Base-by-base conservation (phyloP, 1,284 basidiomycete genomes). In the Hemileccinum hortonii region DNA sequence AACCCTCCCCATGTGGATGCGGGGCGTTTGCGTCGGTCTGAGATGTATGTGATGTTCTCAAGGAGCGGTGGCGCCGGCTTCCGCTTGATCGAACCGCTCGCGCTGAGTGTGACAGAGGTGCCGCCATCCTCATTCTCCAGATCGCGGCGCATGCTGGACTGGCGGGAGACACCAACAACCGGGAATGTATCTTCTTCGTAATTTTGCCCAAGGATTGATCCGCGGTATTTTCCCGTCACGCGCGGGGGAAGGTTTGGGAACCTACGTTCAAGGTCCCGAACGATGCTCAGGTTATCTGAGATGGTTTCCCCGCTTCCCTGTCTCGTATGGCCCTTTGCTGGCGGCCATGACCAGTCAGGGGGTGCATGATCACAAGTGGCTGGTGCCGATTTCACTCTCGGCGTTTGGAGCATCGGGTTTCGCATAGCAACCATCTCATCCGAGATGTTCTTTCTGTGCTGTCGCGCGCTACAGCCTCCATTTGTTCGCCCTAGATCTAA, bases 201-300 rank as follows among this genome's bases (percentile, higher is more conserved):
- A 37, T 52, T 49, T 47, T 60, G 52, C 26, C 65, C 64, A 7
- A 69, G 62, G 39, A 69, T 64, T n/a, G 67, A 69, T 33, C 64
- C 67, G 3, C 64, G 69, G 42, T 65, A 67, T 50, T 46, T 67
- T 30, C 62, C 66, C 21, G 64, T 71, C 12, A 69, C 59, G n/a
- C 67, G 62, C 22, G 73, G 70, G 19, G 81, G 77, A 40, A 77
- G 70, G 12, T 68, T 71, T 19, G 83, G 81, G 67, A 84, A 85
- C 62, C 77, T 77, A 33, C 65, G 54, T 12, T 80, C 71, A 50
- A 84, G 69, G 35, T 79, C 77, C 19, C 74, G 75, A 26, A 83
- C 73, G 16, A 72, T 67, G 55, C 71, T 67, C 12, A 77, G 53
- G 22, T 67, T 73, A 53, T 78, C 75, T 4, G 74, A 72, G 41